Evolutionary conservation across 148 eudicot species (phyloP), one percentile per base, ranked within the genome.

Genomic region (Fagopyrum tataricum): DNA sequence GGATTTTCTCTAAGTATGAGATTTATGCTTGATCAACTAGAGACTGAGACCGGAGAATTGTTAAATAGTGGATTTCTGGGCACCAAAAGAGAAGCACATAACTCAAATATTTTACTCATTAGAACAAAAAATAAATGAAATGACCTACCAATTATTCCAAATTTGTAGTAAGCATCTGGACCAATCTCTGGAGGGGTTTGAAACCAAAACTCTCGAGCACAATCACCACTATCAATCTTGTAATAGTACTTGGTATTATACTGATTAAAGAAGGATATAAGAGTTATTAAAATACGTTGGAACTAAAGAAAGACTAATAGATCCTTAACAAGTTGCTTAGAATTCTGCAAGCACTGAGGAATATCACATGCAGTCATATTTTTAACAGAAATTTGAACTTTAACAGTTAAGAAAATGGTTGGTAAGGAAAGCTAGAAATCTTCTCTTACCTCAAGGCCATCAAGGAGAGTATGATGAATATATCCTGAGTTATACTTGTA

Each of bases 111-210:
- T 48, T 42, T 18, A 2, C n/a, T 46, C 17, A 47, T 39, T 40
- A n/a, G 20, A 70, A 49, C 0, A 14, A 37, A 42, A 37, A 44
- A 7, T 20, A 14, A 15, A 75, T 52, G 47, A 75, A 70, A 71
- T n/a, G 47, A 72, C 85, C 84, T 51, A 91, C 97, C 98, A 55
- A 94, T 94, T 40, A 94, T 88, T 47, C 96, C 98, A 85, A 94
- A 94, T 75, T 82, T 94, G 84, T 91, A 91, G 44, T 96, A 67
- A 77, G 79, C 77, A 87, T 94, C 84, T 23, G 96, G 89, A 81
- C 74, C 81, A 77, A 94, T 79, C 81, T 83, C 70, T 42, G 98
- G 97, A 61, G 98, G 98, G 75, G 98, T 90, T 79, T 80, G 86
- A 80, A 94, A 94, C 97, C 91, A 94, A 82, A 94, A 91, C 74